These are phyloP conservation scores for Candida orba DNA, from an alignment of 805 yeast species.

Conservation along the genomic window DNA sequence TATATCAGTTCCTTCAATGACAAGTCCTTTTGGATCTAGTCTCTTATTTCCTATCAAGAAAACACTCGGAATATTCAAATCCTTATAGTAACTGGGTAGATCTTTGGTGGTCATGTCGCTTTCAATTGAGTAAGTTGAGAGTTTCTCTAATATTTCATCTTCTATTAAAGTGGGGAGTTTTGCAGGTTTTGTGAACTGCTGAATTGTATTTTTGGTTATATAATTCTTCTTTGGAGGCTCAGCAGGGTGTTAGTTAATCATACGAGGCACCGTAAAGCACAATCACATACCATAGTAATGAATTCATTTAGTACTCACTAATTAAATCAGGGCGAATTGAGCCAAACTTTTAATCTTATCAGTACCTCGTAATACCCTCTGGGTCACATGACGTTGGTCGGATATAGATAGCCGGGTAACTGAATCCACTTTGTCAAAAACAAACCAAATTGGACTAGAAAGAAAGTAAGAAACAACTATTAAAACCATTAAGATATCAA, in stretches of 20 bases:
- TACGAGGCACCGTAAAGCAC: neutral
- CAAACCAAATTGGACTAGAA: neutral
- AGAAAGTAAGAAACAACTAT: neutral
- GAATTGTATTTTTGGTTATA: slow-evolving; percentile 16
- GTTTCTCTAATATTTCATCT: slow-evolving; percentile 36
- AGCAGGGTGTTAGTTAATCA: neutral
- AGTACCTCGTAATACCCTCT: too few relatives aligned
- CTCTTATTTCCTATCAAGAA: slow-evolving; percentile 24
- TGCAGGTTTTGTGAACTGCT: slow-evolving; percentile 25
- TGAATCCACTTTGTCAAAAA: neutral
- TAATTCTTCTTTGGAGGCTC: slow-evolving; percentile 14
- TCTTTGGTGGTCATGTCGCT: slow-evolving; percentile 32
- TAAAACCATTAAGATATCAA: too few relatives aligned
- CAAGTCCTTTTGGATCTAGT: slow-evolving; percentile 20
- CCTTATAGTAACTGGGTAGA: slow-evolving; percentile 23
- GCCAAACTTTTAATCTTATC: too few relatives aligned
- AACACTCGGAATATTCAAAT: slow-evolving; percentile 26
- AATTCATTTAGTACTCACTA: neutral
- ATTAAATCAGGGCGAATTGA: too few relatives aligned
- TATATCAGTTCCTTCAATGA: slow-evolving; percentile 34
- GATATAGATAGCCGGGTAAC: neutral
- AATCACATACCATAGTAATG: neutral
- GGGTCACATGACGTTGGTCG: neutral
- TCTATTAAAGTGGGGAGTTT: slow-evolving; percentile 37
- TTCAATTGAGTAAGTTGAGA: slow-evolving; percentile 33